Evolutionary conservation across 768 basidiomycete species (phyloP), one percentile per base, ranked within the genome.

Genomic region (Serendipita indica): DNA sequence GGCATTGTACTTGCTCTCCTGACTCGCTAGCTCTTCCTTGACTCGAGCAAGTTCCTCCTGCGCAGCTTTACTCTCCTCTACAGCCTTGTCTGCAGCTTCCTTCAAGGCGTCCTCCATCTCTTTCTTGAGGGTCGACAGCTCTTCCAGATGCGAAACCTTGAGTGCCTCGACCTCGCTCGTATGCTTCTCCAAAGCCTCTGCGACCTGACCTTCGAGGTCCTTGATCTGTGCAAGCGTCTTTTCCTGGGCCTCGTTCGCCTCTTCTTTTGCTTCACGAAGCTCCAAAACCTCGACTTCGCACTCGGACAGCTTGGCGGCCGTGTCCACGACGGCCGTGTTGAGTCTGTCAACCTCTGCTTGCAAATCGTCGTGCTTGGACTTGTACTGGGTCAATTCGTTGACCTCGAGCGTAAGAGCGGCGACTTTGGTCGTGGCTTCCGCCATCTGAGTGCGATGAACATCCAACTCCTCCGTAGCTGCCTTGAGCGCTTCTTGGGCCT

Each of bases 211-310:
- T 65, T 86, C 80, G 41, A 83, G 67, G 7, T 65, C 62, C 61
- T 77, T 74, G 30, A 85, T 71, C 45, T 70, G 76, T 10, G 71
- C 68, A 35, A 76, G 65, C 10, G 75, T 67, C 60, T 72, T 71
- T 45, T 70, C 72, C 54, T 75, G 78, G 30, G 76, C 76, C 58
- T 87, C 86, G 64, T 84, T 81, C 3, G 75, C 71, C 18, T 69
- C 69, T 63, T 89, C 88, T 61, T 79, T 78, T 39, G 73, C 73
- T 66, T 91, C 88, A 68, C 77, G 86, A 61, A 83, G 65, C 70
- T 90, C 88, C 60, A 89, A 69, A 39, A 89, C 76, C 67, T 90
- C 86, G 54, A 91, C 72, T 71, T 91, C 89, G 25, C 89, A 73
- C 64, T 91, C 88, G 0, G 85, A 86, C 3, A 89, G 72, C 69